Evolutionary conservation across 2,329 filamentous ascomycete species (phyloP).

Genomic region (Pseudocercospora eumusae): DNA sequence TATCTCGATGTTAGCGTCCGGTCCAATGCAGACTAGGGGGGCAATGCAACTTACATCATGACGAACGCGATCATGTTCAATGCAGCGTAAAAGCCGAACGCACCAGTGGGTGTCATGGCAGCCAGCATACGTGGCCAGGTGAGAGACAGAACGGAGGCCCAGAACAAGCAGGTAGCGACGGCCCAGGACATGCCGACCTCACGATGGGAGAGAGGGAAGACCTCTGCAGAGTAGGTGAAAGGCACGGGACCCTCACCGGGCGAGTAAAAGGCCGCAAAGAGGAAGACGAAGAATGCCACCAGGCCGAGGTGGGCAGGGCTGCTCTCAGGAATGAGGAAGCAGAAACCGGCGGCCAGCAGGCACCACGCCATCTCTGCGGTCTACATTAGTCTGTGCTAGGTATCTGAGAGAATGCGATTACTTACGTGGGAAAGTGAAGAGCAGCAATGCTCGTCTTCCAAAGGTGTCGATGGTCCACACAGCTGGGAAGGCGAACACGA

Average conservation of each 20-base stretch:
- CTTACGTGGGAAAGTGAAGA: constrained; percentile 52
- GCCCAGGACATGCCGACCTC: constrained; percentile 38
- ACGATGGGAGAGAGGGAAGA: constrained; percentile 38
- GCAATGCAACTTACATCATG: constrained; percentile 46
- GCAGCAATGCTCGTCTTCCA: constrained; percentile 54
- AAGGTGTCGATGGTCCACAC: constrained; percentile 54
- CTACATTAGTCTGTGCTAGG: too few relatives aligned
- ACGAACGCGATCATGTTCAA: constrained; percentile 62
- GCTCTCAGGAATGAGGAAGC: constrained; percentile 51
- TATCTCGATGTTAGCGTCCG: too few relatives aligned
- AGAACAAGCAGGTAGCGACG: constrained; percentile 41
- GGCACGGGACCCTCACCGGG: constrained; percentile 37
- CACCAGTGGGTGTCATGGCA: constrained; percentile 54
- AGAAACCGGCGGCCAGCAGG: constrained; percentile 52
- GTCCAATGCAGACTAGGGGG: too few relatives aligned
- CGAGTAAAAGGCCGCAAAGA: constrained; percentile 34
- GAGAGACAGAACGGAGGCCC: constrained; percentile 54
- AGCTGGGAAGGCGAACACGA: constrained; percentile 60
- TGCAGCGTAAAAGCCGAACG: constrained; percentile 62
- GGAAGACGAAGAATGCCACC: constrained; percentile 36
- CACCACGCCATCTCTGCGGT: constrained; percentile 50
- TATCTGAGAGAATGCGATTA: constrained; percentile 4
- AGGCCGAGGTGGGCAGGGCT: constrained; percentile 37
- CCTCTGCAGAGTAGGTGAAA: constrained; percentile 40
- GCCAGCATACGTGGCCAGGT: constrained; percentile 52